Percentiles rank a stretch among this genome's conserved stretches.
Evolutionary conservation across 192 early-diverging fungal species (phyloP).

Genomic region (Coemansia sp.): DNA sequence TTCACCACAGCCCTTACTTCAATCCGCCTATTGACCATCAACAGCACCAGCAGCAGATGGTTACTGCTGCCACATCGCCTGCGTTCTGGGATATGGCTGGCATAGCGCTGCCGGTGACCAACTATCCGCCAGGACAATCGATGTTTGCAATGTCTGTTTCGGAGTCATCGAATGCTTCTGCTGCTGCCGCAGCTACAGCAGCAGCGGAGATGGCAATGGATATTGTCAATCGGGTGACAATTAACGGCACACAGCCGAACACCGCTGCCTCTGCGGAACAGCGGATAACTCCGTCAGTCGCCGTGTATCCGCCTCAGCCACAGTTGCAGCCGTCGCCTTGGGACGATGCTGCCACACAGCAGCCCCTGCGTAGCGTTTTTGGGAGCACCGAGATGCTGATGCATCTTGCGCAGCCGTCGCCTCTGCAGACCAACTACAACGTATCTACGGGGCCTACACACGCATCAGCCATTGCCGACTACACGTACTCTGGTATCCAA

Average conservation of each 20-base stretch:
- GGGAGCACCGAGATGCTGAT: conserved; percentile 37
- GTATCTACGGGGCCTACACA: conserved; percentile 11
- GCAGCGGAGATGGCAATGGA: conserved; percentile 11
- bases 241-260: not conserved
- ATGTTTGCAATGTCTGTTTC: conserved; percentile 7
- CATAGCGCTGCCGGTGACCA: not conserved
- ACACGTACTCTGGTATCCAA: not conserved
- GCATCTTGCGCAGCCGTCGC: conserved; percentile 44
- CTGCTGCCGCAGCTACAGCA: conserved; percentile 5
- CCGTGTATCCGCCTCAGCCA: conserved; percentile 31
- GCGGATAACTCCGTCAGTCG: conserved; percentile 7
- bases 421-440: conserved; percentile 25
- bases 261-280: conserved; percentile 2
- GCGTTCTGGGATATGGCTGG: conserved; percentile 30
- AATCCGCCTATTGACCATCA: not conserved
- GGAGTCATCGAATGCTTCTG: not conserved
- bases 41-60: not conserved
- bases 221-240: not conserved
- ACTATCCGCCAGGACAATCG: conserved; percentile 1
- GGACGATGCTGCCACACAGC: conserved; percentile 26
- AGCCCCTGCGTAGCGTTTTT: conserved; percentile 33
- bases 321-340: conserved; percentile 9
- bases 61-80: conserved; percentile 9
- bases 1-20: not conserved
- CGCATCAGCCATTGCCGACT: not conserved